Percentiles rank a stretch among this genome's conserved stretches.
Conservation (phyloP, 768 basidiomycete species). For the Lentinus brumalis region DNA sequence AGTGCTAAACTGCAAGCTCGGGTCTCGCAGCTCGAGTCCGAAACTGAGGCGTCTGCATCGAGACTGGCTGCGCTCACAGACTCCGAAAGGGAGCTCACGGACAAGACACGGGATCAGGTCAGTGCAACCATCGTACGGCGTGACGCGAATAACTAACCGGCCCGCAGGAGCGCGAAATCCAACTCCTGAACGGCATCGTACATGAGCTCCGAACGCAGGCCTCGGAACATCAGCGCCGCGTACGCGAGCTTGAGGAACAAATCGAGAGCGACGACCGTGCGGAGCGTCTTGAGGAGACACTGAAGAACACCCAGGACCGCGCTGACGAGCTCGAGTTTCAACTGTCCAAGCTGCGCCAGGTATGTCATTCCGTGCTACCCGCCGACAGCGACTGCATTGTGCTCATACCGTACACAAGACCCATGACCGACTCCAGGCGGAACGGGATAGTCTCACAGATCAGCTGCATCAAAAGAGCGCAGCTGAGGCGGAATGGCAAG, state of each 20-base stretch:
- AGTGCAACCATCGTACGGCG: background rate
- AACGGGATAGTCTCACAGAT: slow-evolving; percentile 57
- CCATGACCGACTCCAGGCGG: slow-evolving; percentile 57
- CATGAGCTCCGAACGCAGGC: slow-evolving; percentile 55
- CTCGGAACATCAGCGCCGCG: slow-evolving; percentile 54
- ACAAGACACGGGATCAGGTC: slow-evolving; percentile 55
- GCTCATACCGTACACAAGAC: slow-evolving; percentile 40
- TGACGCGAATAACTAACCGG: background rate
- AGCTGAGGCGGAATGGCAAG: slow-evolving; percentile 49
- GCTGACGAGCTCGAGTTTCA: slow-evolving; percentile 85
- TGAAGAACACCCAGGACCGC: slow-evolving; percentile 79
- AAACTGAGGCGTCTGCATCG: slow-evolving; percentile 38
- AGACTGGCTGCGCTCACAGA: slow-evolving; percentile 45
- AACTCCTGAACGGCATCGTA: slow-evolving; percentile 56
- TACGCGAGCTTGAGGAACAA: slow-evolving; percentile 78
- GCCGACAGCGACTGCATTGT: background rate
- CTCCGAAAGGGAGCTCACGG: slow-evolving; percentile 57
- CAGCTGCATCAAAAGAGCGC: slow-evolving; percentile 45
- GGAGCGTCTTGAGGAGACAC: slow-evolving; percentile 68
- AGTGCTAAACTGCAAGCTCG: slow-evolving; percentile 28
- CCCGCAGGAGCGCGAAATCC: slow-evolving; percentile 72
- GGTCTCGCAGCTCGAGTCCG: slow-evolving; percentile 45
- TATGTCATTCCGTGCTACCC: slow-evolving; percentile 27
- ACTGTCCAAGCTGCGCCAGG: slow-evolving; percentile 78
- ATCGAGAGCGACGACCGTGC: slow-evolving; percentile 83